Base-by-base conservation (phyloP, 2,329 filamentous ascomycete species). In the Byssoonygena ceratinophila region DNA sequence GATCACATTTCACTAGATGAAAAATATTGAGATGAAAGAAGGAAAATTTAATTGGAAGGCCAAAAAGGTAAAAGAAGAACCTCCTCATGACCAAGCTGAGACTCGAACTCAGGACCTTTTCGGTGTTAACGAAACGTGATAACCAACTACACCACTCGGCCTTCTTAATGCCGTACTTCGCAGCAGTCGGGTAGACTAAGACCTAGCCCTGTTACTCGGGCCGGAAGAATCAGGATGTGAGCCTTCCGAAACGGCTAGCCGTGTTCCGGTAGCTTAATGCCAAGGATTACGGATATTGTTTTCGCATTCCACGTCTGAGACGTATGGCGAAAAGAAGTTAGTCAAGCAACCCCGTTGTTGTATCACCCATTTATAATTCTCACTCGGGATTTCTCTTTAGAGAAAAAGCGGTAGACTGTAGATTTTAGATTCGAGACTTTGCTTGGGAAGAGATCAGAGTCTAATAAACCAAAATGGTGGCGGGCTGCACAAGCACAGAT, bases 41-140 rank as follows among this genome's bases (percentile, higher is more conserved):
- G n/a, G n/a, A n/a, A n/a, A n/a, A n/a, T n/a, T n/a, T n/a, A n/a
- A n/a, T n/a, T n/a, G n/a, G n/a, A n/a, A n/a, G n/a, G n/a, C n/a
- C n/a, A n/a, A n/a, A n/a, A n/a, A n/a, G n/a, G n/a, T n/a, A 40
- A 40, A 40, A 22, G 20, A 20, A 7, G 36, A 36, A 36, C 14
- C 12, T 36, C 39, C 2, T 20, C n/a, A 22, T 54, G 54, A 54
- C 54, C 54, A 54, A 56, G 51, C 54, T 53, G 51, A 54, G 54
- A 54, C 54, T 56, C 51, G 54, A 56, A 56, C 54, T 54, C 51
- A 56, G 54, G 54, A 54, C 54, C 54, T 56, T 51, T 54, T 55
- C 54, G 54, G 54, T 52, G 54, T 53, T 48, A 53, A 53, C 51
- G 51, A 53, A 49, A 53, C 46, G 51, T 49, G 51, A 53, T 53